A percentile compares a stretch with the other conserved stretches of the same genome.
Conservation (phyloP, 345 rosid species). For the Populus nigra region DNA sequence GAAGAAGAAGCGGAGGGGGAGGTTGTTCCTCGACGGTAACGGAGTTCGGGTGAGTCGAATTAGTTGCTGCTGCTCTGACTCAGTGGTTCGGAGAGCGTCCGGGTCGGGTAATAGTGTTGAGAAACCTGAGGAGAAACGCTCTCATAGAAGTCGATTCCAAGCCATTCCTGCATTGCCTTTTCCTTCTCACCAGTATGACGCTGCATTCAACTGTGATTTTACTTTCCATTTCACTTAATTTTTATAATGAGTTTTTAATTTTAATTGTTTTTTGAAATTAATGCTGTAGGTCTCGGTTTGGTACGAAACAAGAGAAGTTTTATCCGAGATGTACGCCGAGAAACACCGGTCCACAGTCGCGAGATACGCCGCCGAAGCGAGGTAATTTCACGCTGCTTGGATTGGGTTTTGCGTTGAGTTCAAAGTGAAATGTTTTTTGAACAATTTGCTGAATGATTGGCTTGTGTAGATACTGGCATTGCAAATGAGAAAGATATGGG, state of each 20-base stretch:
- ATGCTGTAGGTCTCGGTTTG: slow-evolving; percentile 53
- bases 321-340: slow-evolving; percentile 79
- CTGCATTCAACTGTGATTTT: neutral
- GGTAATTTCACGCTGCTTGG: slow-evolving; percentile 35
- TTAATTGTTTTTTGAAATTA: neutral
- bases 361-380: slow-evolving; percentile 89
- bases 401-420: neutral
- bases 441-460: neutral
- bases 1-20: slow-evolving; percentile 33
- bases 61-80: slow-evolving; percentile 58
- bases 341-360: slow-evolving; percentile 85
- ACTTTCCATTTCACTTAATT: neutral
- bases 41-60: slow-evolving; percentile 32
- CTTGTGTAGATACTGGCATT: slow-evolving; percentile 82
- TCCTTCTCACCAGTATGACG: slow-evolving; percentile 71
- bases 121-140: slow-evolving; percentile 53
- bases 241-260: neutral
- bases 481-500: slow-evolving; percentile 99
- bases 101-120: slow-evolving; percentile 39
- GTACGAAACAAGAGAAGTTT: slow-evolving; percentile 73
- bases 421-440: neutral
- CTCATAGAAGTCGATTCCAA: slow-evolving; percentile 51
- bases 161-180: slow-evolving; percentile 69
- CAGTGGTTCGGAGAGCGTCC: slow-evolving; percentile 42
- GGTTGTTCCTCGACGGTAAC: slow-evolving; percentile 12